Percentiles rank a stretch among this genome's conserved stretches.
These are phyloP conservation scores for Parascedosporium putredinis DNA, from an alignment of 2,329 filamentous ascomycete genomes.

Conservation along the genomic window DNA sequence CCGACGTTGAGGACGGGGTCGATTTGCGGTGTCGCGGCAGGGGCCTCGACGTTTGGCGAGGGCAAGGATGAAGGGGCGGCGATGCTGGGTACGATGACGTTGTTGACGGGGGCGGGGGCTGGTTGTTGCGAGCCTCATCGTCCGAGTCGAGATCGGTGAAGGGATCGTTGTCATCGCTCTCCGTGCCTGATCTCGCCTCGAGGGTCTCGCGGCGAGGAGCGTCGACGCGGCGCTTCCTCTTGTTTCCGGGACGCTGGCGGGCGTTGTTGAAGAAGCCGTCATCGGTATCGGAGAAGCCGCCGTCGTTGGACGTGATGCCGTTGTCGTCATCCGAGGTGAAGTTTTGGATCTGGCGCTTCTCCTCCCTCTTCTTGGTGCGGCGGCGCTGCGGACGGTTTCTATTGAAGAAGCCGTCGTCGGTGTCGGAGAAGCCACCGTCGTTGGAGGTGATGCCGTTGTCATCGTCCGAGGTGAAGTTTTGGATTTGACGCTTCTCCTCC, in stretches of 20 bases:
- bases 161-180: neutral
- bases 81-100: neutral
- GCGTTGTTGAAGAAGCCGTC: neutral
- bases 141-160: slow-evolving; percentile 1
- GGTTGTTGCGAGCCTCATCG: neutral
- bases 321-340: neutral
- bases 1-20: neutral
- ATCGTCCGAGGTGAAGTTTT: neutral
- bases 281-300: neutral
- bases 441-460: neutral
- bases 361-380: neutral
- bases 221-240: neutral
- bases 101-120: neutral
- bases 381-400: no score
- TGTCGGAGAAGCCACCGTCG: neutral
- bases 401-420: neutral
- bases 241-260: neutral
- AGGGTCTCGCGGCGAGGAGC: neutral
- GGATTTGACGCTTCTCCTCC: neutral
- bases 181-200: neutral
- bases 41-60: neutral
- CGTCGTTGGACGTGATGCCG: neutral
- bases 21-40: neutral
- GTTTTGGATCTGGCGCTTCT: neutral
- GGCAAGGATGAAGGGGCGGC: neutral